These are phyloP conservation scores for Starmerella riodocensis DNA, from an alignment of 805 yeast genomes.

Conservation along the genomic window DNA sequence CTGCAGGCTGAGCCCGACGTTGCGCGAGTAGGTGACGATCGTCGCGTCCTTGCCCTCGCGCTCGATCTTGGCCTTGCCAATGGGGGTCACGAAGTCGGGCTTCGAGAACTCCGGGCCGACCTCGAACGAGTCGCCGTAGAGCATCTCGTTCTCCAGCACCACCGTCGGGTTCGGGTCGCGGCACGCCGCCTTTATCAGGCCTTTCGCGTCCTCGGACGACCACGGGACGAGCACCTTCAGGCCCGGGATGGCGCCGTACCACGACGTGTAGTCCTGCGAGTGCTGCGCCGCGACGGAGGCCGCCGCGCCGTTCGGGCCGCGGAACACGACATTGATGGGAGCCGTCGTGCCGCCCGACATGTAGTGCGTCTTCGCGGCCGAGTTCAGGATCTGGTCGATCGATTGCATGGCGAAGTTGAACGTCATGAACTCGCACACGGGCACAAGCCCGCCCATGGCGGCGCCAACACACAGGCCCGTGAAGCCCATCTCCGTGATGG, in stretches of 20 bases:
- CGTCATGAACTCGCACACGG: slow-evolving; percentile 97
- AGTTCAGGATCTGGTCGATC: slow-evolving; percentile 94
- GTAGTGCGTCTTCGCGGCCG: slow-evolving; percentile 96
- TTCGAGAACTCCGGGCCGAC: slow-evolving; percentile 79
- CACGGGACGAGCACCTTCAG: slow-evolving; percentile 92
- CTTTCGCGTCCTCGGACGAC: slow-evolving; percentile 91
- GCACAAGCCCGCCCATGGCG: slow-evolving; percentile 90
- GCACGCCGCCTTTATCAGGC: slow-evolving; percentile 87
- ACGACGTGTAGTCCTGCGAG: slow-evolving; percentile 92
- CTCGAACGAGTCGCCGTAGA: slow-evolving; percentile 85
- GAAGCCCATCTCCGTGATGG: slow-evolving; percentile 98
- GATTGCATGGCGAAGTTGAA: slow-evolving; percentile 99
- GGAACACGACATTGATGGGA: slow-evolving; percentile 89
- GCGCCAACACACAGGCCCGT: slow-evolving; percentile 92
- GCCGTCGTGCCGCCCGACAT: slow-evolving; percentile 97
- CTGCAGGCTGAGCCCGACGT: slow-evolving; percentile 69
- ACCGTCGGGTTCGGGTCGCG: slow-evolving; percentile 98
- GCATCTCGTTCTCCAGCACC: slow-evolving; percentile 87
- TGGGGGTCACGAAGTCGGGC: slow-evolving; percentile 81
- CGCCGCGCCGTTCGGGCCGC: slow-evolving; percentile 99
- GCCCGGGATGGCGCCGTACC: slow-evolving; percentile 99
- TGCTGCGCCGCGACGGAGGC: slow-evolving; percentile 99
- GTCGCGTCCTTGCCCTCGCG: slow-evolving; percentile 83
- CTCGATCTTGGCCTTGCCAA: slow-evolving; percentile 93
- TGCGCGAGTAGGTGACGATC: slow-evolving; percentile 82